Conservation (phyloP, 129 eudicot species). For the Erigeron canadensis region DNA sequence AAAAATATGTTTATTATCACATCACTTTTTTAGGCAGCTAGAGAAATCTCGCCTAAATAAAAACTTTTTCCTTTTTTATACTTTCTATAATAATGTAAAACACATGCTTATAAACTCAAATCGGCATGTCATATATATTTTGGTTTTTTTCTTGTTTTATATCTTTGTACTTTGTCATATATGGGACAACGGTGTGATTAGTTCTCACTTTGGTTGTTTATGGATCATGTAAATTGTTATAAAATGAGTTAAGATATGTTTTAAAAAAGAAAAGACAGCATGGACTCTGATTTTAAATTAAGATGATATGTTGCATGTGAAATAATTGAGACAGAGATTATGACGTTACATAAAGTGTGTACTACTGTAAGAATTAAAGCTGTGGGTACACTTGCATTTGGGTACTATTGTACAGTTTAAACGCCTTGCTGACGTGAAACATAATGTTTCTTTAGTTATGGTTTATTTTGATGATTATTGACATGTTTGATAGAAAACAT, state of each 20-base stretch:
- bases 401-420: too few relatives aligned
- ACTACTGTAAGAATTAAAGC: slow-evolving; percentile 7
- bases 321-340: slow-evolving; percentile 13
- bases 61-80: too few relatives aligned
- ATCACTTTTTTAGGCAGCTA: too few relatives aligned
- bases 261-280: background rate
- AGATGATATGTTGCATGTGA: slow-evolving; percentile 27
- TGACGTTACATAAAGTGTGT: slow-evolving; percentile 14
- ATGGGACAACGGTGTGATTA: too few relatives aligned
- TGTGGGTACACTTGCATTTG: slow-evolving; percentile 16
- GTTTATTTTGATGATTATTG: too few relatives aligned
- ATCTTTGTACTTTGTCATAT: too few relatives aligned
- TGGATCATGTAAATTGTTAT: background rate
- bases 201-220: background rate
- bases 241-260: background rate
- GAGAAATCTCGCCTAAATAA: too few relatives aligned
- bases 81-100: background rate
- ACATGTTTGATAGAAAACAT: too few relatives aligned
- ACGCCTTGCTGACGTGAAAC: background rate
- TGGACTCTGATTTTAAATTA: slow-evolving; percentile 6
- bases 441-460: background rate
- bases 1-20: too few relatives aligned
- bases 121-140: background rate
- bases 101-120: background rate
- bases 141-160: background rate